Base-by-base conservation (phyloP, 331 rosid species). In the Prunus yedoensis region DNA sequence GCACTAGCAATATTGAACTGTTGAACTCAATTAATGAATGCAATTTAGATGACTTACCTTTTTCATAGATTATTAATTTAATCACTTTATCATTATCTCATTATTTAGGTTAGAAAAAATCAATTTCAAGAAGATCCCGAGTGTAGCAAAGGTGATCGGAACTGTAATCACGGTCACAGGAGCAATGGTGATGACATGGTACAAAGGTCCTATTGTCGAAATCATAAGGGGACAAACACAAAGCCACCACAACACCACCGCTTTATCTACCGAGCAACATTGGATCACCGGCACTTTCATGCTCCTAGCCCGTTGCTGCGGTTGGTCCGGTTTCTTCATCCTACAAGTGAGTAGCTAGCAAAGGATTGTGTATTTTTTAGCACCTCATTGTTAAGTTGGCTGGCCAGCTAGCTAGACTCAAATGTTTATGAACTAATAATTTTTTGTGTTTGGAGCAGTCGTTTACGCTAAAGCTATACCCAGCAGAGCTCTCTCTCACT, bases 251-350 rank as follows among this genome's bases (percentile, higher is more conserved):
- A 23, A 76, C 30, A 8, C 80, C 78, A 20, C 38, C 23, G 61
- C 65, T 3, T 77, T 77, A 8, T 57, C 90, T 32, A 66, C 90
- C 0, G 83, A 87, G 2, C 87, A 88, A 74, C 90, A 93, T 75
- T 91, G 91, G 96, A 50, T 82, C 15, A 32, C 85, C 43, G 98
- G 98, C 74, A 82, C 97, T 8, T 4, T 88, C 27, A 51, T 79
- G 86, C 95, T 93, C 78, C 77, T 93, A 0, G 80, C 84, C 58
- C 90, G 98, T 76, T 85, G 85, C 77, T 79, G 82, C 17, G 80
- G 97, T n/a, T 93, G 98, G 98, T 89, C 97, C 17, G 85, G 90
- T 43, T 93, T 91, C 97, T 91, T 93, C 83, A 88, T 93, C 66
- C 78, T 93, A 70, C 98, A 93, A 89, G 98, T 93, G 54, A 83